Evolutionary conservation across 768 basidiomycete species (phyloP), one percentile per base, ranked within the genome.

Genomic region (Lactarius pseudohatsudake): DNA sequence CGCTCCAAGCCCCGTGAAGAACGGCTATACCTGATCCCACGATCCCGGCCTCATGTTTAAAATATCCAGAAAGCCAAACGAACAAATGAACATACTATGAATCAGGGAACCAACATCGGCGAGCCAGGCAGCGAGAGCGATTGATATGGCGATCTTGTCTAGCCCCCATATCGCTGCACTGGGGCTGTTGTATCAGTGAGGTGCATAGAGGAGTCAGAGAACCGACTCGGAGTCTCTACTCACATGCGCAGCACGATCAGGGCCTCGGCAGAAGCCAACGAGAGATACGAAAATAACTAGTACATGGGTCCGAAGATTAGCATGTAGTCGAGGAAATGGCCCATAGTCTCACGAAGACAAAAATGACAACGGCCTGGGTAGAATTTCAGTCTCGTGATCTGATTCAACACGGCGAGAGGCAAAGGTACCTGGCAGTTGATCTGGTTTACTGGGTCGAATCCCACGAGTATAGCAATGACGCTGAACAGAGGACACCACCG

Each of bases 201-300:
- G 28, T 6, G 2, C 13, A 15, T 32, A 22, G 11, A 22, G 32
- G 11, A 28, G n/a, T 20, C 0, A 10, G 4, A 47, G 15, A 34
- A 43, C 7, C 43, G 43, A 26, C 26, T 26, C 26, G 26, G 26
- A 43, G 43, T n/a, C 59, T 30, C n/a, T 18, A 32, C 65, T 40
- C 59, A 68, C 67, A 68, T 57, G 43, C 67, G 67, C 32, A 65
- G 45, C 22, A 68, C 54, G 34, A 61, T 61, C 16, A 68, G 64
- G 2, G 43, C 57, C 36, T 59, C 57, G 20, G 67, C 59, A 20
- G n/a, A 68, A 2, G 57, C 30, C 26, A 65, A 54, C 5, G 64
- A 26, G 32, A 61, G 22, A 18, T 13, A 38, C 3, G 26, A 32
- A 53, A 65, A 57, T 56, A 30, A 2, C 67, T 68, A 34, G 34